Percentiles rank a stretch among this genome's conserved stretches.
phyloP scores from a whole-genome alignment of 768 basidiomycete genomes.

The Cyclocybe aegerita region DNA sequence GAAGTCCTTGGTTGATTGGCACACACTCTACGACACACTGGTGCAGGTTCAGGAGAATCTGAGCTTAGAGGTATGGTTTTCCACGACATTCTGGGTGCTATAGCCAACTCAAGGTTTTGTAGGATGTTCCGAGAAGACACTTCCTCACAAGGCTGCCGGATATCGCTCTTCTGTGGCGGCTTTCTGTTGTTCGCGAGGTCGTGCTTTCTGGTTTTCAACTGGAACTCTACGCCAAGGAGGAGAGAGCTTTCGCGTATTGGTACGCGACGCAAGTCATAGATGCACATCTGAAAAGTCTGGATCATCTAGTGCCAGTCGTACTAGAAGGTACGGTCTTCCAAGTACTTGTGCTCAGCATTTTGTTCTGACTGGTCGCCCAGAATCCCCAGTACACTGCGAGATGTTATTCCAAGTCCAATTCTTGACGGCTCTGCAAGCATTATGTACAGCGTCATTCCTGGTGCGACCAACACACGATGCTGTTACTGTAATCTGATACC shows the following conservation, averaged over 20 bases:
- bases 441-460: slow-evolving; percentile 52
- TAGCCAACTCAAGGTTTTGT: neutral
- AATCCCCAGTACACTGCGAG: slow-evolving; percentile 40
- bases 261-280: slow-evolving; percentile 60
- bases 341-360: neutral
- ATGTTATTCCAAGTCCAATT: slow-evolving; percentile 49
- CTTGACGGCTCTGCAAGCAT: slow-evolving; percentile 55
- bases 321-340: slow-evolving; percentile 31
- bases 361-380: slow-evolving; percentile 22
- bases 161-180: slow-evolving; percentile 55
- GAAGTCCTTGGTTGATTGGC: slow-evolving; percentile 68
- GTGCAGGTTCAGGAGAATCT: slow-evolving; percentile 29
- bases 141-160: slow-evolving; percentile 43
- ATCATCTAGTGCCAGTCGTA: slow-evolving; percentile 41
- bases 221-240: slow-evolving; percentile 67
- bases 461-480: slow-evolving; percentile 33
- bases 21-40: slow-evolving; percentile 54
- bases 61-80: slow-evolving; percentile 24
- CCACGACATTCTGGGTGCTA: too few species aligned
- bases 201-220: slow-evolving; percentile 76
- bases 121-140: slow-evolving; percentile 32
- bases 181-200: slow-evolving; percentile 63
- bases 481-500: neutral
- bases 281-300: slow-evolving; percentile 52
- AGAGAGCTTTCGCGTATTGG: slow-evolving; percentile 78